Conservation (phyloP, 495 filamentous ascomycete species). For the Cenococcum geophilum region DNA sequence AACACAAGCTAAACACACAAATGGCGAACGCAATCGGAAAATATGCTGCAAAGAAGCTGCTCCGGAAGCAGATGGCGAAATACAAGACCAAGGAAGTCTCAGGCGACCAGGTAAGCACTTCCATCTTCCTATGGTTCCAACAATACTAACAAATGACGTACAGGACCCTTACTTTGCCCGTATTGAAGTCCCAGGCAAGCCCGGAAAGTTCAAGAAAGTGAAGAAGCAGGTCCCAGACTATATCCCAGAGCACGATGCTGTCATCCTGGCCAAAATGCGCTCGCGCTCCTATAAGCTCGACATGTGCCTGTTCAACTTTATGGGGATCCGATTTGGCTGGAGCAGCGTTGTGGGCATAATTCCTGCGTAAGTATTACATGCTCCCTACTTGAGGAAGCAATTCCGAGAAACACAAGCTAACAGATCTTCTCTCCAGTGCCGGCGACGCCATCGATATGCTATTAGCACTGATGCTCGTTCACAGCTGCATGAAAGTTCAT, state of each 20-base stretch:
- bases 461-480: slow-evolving; percentile 63
- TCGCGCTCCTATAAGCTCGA: slow-evolving; percentile 76
- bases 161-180: slow-evolving; percentile 41
- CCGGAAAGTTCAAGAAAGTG: slow-evolving; percentile 39
- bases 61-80: slow-evolving; percentile 36
- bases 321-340: slow-evolving; percentile 77
- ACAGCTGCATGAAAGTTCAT: slow-evolving; percentile 59
- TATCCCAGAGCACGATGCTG: slow-evolving; percentile 70
- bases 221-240: slow-evolving; percentile 42
- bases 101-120: slow-evolving; percentile 22
- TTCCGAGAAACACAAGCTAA: no score
- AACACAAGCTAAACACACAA: neutral
- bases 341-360: slow-evolving; percentile 72
- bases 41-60: slow-evolving; percentile 40
- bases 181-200: slow-evolving; percentile 30
- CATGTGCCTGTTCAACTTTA: slow-evolving; percentile 66
- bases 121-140: neutral
- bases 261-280: slow-evolving; percentile 74
- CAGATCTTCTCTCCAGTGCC: slow-evolving; percentile 9
- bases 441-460: slow-evolving; percentile 71
- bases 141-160: slow-evolving; percentile 1
- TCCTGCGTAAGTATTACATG: slow-evolving; percentile 49
- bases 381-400: no score
- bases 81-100: slow-evolving; percentile 35
- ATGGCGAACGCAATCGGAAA: slow-evolving; percentile 38